These are phyloP conservation scores for Thelonectria blattea DNA, from an alignment of 2,329 filamentous ascomycete species.

Conservation along the genomic window DNA sequence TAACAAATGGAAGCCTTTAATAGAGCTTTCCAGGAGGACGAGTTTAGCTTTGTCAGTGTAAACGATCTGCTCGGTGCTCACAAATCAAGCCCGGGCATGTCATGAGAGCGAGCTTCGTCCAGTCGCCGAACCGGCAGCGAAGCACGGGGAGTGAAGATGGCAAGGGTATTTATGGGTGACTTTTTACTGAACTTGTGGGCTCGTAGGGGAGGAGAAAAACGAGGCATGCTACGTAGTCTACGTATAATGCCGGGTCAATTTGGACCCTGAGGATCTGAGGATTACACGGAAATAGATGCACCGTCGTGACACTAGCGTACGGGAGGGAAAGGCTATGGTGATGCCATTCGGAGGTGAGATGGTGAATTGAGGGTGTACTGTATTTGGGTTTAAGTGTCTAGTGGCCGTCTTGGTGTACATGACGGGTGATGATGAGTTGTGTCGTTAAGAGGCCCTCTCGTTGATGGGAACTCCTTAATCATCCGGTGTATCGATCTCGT, in stretches of 20 bases:
- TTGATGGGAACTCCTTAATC: neutral
- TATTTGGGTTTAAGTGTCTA: too few species aligned
- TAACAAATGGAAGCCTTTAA: neutral
- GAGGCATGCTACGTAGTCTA: too few species aligned
- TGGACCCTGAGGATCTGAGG: too few species aligned
- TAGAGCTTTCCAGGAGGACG: neutral
- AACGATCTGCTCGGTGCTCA: neutral
- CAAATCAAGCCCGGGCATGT: conserved; percentile 10
- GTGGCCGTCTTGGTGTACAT: neutral
- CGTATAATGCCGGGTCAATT: too few species aligned
- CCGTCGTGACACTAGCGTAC: conserved; percentile 5
- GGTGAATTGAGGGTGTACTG: conserved; percentile 2
- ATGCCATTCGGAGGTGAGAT: conserved; percentile 14
- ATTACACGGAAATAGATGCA: neutral
- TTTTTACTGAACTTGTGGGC: neutral
- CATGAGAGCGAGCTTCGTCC: neutral
- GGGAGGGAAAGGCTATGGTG: conserved; percentile 1
- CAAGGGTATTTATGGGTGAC: neutral
- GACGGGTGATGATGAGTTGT: neutral
- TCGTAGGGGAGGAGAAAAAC: too few species aligned
- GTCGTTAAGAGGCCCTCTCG: neutral
- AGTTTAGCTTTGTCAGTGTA: neutral
- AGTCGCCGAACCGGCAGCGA: neutral
- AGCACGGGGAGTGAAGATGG: neutral
- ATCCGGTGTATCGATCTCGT: neutral